phyloP scores from a whole-genome alignment of 345 rosid genomes.

The Arabidopsis arenosa region DNA sequence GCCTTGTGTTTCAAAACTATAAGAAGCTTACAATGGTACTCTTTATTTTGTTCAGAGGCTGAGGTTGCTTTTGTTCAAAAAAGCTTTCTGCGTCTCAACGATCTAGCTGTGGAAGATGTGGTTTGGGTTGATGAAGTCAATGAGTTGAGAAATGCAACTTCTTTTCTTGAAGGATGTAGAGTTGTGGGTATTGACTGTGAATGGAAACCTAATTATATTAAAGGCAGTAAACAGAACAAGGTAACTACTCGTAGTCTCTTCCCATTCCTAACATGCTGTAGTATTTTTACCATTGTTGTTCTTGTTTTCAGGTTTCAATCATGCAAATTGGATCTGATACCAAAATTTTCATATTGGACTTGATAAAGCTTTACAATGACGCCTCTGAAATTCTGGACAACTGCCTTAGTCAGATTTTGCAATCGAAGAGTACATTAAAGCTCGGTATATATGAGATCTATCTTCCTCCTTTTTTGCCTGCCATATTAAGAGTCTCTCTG shows the following conservation, averaged over 20 bases:
- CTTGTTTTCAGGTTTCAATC: constrained; percentile 79
- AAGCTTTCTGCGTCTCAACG: constrained; percentile 66
- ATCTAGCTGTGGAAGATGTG: constrained; percentile 65
- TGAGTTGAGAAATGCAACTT: constrained; percentile 60
- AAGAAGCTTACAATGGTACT: constrained; percentile 25
- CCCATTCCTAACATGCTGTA: constrained; percentile 9
- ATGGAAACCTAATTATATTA: constrained; percentile 91
- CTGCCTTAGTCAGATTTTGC: constrained; percentile 79
- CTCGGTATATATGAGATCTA: constrained; percentile 63
- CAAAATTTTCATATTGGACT: constrained; percentile 81
- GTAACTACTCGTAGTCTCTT: constrained; percentile 46
- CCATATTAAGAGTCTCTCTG: constrained; percentile 1
- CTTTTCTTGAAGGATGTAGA: constrained; percentile 68
- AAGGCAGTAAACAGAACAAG: constrained; percentile 79
- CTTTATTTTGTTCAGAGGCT: constrained; percentile 53
- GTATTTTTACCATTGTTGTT: constrained; percentile 11
- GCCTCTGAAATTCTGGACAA: constrained; percentile 65
- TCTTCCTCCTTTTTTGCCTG: constrained; percentile 12
- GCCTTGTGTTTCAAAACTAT: not conserved
- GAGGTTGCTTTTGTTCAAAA: constrained; percentile 50
- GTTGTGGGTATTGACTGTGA: constrained; percentile 91
- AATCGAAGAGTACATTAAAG: constrained; percentile 71
- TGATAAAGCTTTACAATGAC: constrained; percentile 76
- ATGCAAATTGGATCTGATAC: constrained; percentile 86
- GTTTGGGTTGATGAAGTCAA: constrained; percentile 81